These are phyloP conservation scores for Pyrrhoderma lamaoense DNA, from an alignment of 1,284 basidiomycete species.

Conservation along the genomic window DNA sequence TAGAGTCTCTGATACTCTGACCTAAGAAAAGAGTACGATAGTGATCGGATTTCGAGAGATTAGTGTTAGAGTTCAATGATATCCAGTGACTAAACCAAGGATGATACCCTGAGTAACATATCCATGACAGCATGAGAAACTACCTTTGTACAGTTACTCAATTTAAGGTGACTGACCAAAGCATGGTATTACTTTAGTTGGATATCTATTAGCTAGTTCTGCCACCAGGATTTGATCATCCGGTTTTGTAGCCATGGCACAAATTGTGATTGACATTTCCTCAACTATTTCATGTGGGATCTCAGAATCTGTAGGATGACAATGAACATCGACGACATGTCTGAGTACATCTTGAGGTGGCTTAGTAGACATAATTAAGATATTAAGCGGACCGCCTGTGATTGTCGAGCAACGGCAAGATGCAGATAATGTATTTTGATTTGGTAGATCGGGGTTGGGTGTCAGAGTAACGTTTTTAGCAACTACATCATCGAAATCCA, in stretches of 20 bases:
- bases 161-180: constrained; percentile 66
- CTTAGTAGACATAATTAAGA: constrained; percentile 3
- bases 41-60: constrained; percentile 51
- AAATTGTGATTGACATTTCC: constrained; percentile 51
- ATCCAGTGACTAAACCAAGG: constrained; percentile 80
- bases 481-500: too few species aligned
- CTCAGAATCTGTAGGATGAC: constrained; percentile 69
- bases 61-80: constrained; percentile 32
- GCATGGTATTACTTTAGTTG: constrained; percentile 63
- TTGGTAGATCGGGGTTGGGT: too few species aligned
- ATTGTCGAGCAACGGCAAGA: not conserved
- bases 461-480: too few species aligned
- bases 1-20: constrained; percentile 9
- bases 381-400: not conserved
- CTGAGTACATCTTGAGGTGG: constrained; percentile 39
- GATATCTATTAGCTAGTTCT: constrained; percentile 48
- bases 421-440: too few species aligned
- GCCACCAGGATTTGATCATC: constrained; percentile 60
- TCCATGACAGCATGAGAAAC: constrained; percentile 6
- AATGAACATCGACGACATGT: constrained; percentile 72
- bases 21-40: constrained; percentile 54
- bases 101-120: constrained; percentile 54
- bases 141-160: not conserved
- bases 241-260: constrained; percentile 63
- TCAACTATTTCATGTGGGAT: constrained; percentile 41